Percentiles rank a stretch among this genome's conserved stretches.
These are phyloP conservation scores for Rubus parviflorus DNA, from an alignment of 306 rosid genomes.

Conservation along the genomic window DNA sequence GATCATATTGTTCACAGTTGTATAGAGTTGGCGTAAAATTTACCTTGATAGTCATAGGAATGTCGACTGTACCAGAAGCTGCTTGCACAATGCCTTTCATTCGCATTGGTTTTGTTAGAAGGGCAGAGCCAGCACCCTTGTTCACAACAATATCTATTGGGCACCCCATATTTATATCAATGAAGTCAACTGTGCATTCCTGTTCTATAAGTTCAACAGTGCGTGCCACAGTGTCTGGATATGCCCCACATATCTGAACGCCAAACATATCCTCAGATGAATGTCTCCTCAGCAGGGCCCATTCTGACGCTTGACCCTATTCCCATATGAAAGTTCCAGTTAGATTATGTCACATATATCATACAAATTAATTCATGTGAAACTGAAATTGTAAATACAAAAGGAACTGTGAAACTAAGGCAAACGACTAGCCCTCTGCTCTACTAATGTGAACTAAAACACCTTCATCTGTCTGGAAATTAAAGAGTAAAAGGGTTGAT, in stretches of 20 bases:
- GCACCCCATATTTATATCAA: conserved; percentile 97
- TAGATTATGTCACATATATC: not conserved
- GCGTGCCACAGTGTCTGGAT: conserved; percentile 70
- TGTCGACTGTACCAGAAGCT: conserved; percentile 67
- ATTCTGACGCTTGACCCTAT: conserved; percentile 97
- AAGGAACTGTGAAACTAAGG: not conserved
- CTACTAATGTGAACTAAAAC: not conserved
- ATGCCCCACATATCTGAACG: conserved; percentile 89
- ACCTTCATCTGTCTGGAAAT: not conserved
- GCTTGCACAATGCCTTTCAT: conserved; percentile 71
- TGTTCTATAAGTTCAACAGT: conserved; percentile 77
- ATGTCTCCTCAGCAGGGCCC: conserved; percentile 92
- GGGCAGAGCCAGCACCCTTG: conserved; percentile 98
- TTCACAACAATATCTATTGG: conserved; percentile 89
- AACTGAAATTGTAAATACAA: not conserved
- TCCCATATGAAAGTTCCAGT: conserved; percentile 19
- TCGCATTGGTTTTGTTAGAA: conserved; percentile 84
- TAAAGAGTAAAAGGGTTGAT: not conserved
- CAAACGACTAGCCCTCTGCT: not conserved
- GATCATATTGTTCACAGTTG: not conserved
- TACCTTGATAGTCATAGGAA: conserved; percentile 75
- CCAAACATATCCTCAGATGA: conserved; percentile 88
- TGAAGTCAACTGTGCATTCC: conserved; percentile 80
- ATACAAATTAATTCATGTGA: conserved; percentile 1
- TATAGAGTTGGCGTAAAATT: not conserved